phyloP scores from a whole-genome alignment of 192 early-diverging fungal species.

The Chytriomyces sp. region DNA sequence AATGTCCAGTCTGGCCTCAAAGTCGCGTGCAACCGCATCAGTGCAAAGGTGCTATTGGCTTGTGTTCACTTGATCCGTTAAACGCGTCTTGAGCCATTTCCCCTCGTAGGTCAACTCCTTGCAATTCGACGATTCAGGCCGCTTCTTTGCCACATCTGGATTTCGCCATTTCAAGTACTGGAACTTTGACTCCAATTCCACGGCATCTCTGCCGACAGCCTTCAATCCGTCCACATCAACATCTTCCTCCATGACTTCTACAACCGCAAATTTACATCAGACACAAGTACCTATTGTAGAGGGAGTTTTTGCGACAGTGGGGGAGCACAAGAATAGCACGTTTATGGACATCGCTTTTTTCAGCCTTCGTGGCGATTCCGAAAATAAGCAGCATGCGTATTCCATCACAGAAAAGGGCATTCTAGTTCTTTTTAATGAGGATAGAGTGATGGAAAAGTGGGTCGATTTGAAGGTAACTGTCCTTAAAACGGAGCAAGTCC shows the following conservation, averaged over 20 bases:
- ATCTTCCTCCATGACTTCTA: neutral
- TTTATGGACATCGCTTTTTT: constrained; percentile 64
- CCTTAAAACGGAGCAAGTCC: neutral
- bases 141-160: constrained; percentile 78
- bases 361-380: neutral
- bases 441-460: constrained; percentile 74
- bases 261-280: neutral
- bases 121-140: constrained; percentile 62
- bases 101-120: neutral
- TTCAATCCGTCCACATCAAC: neutral
- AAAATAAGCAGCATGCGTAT: constrained; percentile 55
- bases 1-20: constrained; percentile 68
- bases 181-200: constrained; percentile 60
- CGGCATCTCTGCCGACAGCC: neutral
- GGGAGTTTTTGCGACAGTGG: constrained; percentile 67
- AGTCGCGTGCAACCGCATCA: constrained; percentile 67
- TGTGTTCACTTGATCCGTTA: neutral
- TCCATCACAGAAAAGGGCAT: constrained; percentile 70
- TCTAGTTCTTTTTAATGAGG: constrained; percentile 67
- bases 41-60: constrained; percentile 49
- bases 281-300: constrained; percentile 47
- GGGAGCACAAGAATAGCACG: constrained; percentile 66
- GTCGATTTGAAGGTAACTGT: constrained; percentile 72
- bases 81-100: neutral
- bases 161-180: constrained; percentile 80